Conservation (phyloP, 2,329 filamentous ascomycete species). For the Lasiodiplodia hormozganensis region DNA sequence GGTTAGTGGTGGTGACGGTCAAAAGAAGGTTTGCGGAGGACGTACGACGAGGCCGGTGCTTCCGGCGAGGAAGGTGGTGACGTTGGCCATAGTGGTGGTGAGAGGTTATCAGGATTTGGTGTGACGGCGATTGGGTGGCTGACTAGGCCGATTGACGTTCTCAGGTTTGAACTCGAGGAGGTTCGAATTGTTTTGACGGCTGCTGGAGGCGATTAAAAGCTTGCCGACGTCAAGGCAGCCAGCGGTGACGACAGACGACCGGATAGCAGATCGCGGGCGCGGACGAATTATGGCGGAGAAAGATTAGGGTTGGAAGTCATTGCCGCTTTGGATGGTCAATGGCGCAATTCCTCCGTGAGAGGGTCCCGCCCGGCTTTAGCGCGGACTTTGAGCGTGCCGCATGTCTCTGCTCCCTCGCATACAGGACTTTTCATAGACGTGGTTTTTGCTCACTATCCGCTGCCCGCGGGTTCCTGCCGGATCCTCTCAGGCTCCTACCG, state of each 20-base stretch:
- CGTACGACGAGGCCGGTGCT: conserved; percentile 68
- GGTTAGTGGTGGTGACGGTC: conserved; percentile 17
- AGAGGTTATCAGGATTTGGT: background rate
- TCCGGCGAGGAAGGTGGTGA: conserved; percentile 63
- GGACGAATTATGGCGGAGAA: conserved; percentile 5
- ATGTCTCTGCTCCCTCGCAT: background rate
- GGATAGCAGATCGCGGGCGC: background rate
- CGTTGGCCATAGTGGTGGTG: conserved; percentile 27
- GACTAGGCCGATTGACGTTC: background rate
- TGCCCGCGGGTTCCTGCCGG: background rate
- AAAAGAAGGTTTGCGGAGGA: conserved; percentile 24
- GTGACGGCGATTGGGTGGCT: background rate
- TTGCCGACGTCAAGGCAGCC: conserved; percentile 4
- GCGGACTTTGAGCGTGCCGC: background rate
- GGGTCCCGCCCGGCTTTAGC: background rate
- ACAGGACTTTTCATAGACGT: background rate
- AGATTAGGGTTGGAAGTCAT: background rate
- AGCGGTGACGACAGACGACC: conserved; percentile 11
- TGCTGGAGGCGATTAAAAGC: background rate
- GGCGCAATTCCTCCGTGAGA: background rate
- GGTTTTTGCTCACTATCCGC: background rate
- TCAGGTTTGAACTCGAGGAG: background rate
- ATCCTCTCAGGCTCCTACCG: background rate
- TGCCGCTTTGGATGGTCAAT: background rate
- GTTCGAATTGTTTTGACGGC: background rate